Evolutionary conservation across 148 eudicot species (phyloP), one percentile per base, ranked within the genome.

Genomic region (Rhododendron ovatum): DNA sequence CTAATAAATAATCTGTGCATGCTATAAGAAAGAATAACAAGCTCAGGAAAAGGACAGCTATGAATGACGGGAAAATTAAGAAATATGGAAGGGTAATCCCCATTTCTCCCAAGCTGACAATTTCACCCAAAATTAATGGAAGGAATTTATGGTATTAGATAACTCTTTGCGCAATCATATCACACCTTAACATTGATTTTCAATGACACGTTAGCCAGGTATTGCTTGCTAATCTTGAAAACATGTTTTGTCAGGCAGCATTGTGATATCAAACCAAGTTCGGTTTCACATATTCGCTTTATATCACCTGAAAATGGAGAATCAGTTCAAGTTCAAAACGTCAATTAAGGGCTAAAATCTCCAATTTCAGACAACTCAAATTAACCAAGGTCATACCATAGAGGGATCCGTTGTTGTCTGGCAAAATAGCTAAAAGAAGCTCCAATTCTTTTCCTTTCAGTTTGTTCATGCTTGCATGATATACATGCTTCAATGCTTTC

Each of bases 181-280:
- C 81, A 33, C 63, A 92, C 94, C 96, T 95, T 94, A 57, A 92
- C 98, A 87, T 96, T 96, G 71, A 95, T 95, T 88, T 95, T 96
- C 89, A 95, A 89, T 41, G 98, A 93, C 47, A 96, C 95, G 81
- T 95, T 94, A 50, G 98, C 96, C 90, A 96, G 82, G 87, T 95
- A 96, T 81, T 96, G 98, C 88, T 93, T 94, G 85, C 88, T 93
- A 43, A 88, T 86, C 87, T 92, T 92, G 85, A 94, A 92, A 30
- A 95, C 95, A 69, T 88, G 86, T 77, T 89, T 90, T 7, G 94
- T 91, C 55, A 96, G 93, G 85, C 98, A 96, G 85, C 98, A 96
- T 55, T 96, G 98, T 65, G 98, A 89, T 55, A 96, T 88, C 82
- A 96, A 76, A 78, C 98, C 98, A 47, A 96, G 92, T 87, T 93